Conservation (phyloP, 2,329 filamentous ascomycete genomes). For the Dactylellina cionopaga region DNA sequence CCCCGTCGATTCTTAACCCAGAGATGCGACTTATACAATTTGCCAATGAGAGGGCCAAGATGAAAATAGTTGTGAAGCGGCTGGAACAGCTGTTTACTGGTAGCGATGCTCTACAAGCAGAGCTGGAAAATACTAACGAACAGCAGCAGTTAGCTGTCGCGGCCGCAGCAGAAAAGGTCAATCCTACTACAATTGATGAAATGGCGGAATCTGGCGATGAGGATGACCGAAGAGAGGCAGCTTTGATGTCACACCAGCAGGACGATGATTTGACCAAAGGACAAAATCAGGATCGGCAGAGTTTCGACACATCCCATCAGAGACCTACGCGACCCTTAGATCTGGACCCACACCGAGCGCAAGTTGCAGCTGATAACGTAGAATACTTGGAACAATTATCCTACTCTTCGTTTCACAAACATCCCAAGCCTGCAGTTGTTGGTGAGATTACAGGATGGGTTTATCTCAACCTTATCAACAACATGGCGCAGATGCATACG, state of each 20-base stretch:
- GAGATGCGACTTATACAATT: slow-evolving; percentile 50
- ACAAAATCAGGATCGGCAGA: slow-evolving; percentile 33
- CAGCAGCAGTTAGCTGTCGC: slow-evolving; percentile 63
- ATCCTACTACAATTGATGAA: slow-evolving; percentile 53
- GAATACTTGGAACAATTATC: slow-evolving; percentile 80
- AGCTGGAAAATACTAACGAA: slow-evolving; percentile 58
- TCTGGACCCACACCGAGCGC: slow-evolving; percentile 79
- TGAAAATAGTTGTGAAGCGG: slow-evolving; percentile 78
- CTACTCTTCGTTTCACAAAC: slow-evolving; percentile 69
- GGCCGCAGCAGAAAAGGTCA: slow-evolving; percentile 62
- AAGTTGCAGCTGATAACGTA: slow-evolving; percentile 80
- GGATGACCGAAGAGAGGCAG: slow-evolving; percentile 62
- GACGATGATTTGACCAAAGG: slow-evolving; percentile 52
- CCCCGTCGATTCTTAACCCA: background rate
- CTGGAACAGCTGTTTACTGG: slow-evolving; percentile 86
- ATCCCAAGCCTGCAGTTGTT: slow-evolving; percentile 66
- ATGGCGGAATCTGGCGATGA: slow-evolving; percentile 52
- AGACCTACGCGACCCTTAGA: slow-evolving; percentile 80
- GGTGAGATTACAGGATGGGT: slow-evolving; percentile 79
- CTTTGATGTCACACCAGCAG: slow-evolving; percentile 59
- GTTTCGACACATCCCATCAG: slow-evolving; percentile 66
- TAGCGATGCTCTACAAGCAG: slow-evolving; percentile 64
- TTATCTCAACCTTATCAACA: slow-evolving; percentile 81
- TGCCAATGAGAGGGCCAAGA: slow-evolving; percentile 73
- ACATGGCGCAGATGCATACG: slow-evolving; percentile 84